Evolutionary conservation across 2,329 filamentous ascomycete species (phyloP).

Genomic region (Alternaria alternata): DNA sequence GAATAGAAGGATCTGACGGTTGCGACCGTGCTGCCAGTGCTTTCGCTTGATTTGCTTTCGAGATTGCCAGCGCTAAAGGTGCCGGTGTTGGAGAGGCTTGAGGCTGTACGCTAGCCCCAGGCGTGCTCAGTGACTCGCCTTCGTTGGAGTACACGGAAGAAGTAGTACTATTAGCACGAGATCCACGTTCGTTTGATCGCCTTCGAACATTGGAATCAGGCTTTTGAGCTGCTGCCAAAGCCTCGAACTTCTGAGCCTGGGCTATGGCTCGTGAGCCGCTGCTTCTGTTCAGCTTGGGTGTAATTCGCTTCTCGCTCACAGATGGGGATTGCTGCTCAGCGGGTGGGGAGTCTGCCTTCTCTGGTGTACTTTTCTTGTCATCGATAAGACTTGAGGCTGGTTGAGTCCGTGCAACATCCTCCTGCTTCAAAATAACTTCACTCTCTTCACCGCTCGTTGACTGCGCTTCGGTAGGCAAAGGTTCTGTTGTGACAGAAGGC

Average conservation of each 20-base stretch:
- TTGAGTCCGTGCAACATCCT: neutral
- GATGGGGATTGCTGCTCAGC: neutral
- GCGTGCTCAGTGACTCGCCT: neutral
- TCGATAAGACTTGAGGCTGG: neutral
- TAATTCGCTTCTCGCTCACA: constrained; percentile 25
- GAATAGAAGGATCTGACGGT: neutral
- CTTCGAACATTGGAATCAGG: neutral
- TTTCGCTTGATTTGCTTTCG: constrained; percentile 5
- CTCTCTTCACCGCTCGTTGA: neutral
- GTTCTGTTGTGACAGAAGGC: neutral
- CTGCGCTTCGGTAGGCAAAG: neutral
- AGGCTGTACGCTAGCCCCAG: neutral
- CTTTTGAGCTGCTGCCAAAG: constrained; percentile 29
- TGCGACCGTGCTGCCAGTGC: neutral
- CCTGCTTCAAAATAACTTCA: neutral
- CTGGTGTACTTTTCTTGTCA: neutral
- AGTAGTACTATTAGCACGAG: constrained; percentile 15
- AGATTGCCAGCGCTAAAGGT: constrained; percentile 5
- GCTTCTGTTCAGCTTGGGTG: constrained; percentile 31
- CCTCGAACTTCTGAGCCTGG: constrained; percentile 44
- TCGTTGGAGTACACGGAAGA: constrained; percentile 12
- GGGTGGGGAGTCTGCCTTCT: neutral
- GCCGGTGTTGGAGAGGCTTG: constrained; percentile 10
- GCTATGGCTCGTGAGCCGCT: constrained; percentile 37
- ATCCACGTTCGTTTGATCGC: constrained; percentile 8